A percentile compares a stretch with the other conserved stretches of the same genome.
These are phyloP conservation scores for Fusarium compactum DNA, from an alignment of 2,329 filamentous ascomycete species.

Conservation along the genomic window DNA sequence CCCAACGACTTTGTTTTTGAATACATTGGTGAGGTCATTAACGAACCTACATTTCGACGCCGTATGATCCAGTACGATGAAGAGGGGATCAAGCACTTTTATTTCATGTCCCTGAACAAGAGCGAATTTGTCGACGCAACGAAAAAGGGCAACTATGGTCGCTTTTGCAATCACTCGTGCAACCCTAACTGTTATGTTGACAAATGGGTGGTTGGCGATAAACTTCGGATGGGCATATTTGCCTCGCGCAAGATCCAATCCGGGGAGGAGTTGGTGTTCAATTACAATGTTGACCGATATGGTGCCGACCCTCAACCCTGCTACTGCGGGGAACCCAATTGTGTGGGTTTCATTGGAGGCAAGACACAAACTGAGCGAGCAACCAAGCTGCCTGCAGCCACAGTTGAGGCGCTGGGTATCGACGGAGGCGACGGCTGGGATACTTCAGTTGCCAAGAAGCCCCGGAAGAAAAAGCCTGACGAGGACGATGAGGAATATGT, in stretches of 20 bases:
- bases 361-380: conserved; percentile 97
- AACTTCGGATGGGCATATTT: conserved; percentile 99
- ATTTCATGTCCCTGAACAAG: conserved; percentile 99
- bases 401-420: conserved; percentile 95
- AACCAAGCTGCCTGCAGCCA: conserved; percentile 88
- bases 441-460: conserved; percentile 87
- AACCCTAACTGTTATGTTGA: conserved; percentile 99
- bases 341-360: conserved; percentile 95
- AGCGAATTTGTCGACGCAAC: conserved; percentile 98
- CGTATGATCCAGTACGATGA: conserved; percentile 95
- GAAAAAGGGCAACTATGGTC: conserved; percentile 93
- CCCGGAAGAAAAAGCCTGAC: conserved; percentile 89
- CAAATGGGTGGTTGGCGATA: conserved; percentile 98
- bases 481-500: conserved; percentile 98
- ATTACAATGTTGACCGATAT: conserved; percentile 99
- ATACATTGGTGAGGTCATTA: conserved; percentile 98
- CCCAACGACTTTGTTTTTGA: conserved; percentile 95
- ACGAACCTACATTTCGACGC: conserved; percentile 87
- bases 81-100: conserved; percentile 98
- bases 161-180: conserved; percentile 99
- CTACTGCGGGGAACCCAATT: conserved; percentile 95
- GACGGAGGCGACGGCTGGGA: conserved; percentile 95
- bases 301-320: conserved; percentile 96
- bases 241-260: conserved; percentile 84
- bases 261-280: conserved; percentile 97